Base-by-base conservation (phyloP, 2,329 filamentous ascomycete species). In the Pseudonectria buxi region DNA sequence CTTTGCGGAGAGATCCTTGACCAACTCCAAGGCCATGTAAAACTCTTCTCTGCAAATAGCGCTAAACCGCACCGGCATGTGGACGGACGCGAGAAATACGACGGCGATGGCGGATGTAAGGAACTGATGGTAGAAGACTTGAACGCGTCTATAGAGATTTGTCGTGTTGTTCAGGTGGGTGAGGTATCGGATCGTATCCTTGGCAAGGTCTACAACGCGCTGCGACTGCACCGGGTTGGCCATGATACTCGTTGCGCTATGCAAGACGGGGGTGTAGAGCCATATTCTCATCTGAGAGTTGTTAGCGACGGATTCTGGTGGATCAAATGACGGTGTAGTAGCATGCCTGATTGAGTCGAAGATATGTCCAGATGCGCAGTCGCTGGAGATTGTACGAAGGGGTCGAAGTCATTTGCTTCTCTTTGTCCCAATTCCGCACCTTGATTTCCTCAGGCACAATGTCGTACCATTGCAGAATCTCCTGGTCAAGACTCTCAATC, bases 401-500 rank as follows among this genome's bases (percentile, higher is more conserved):
- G 1, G 71, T 69, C 9, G 71, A 72, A 49, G 54, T 78, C 64
- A 56, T 72, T 49, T 62, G 67, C 40, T 69, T 65, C 33, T 69
- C 63, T 32, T 68, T 67, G 35, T 63, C 57, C 76, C 68, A 85
- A 72, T 65, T 79, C 67, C 46, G 84, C 55, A 59, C 74, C 63
- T 55, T 67, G 37, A 78, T 64, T 35, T 74, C 69, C 11, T 69
- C 79, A 45, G 56, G 90, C 60, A 94, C 76, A 11, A 74, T 72
- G 12, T 83, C 80, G 51, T 94, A 90, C 90, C 90, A 96, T 46
- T 86, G 78, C 4, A 92, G 66, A 31, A 95, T 81, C 51, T 94
- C 84, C 40, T 81, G 81, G 54, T 95, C 89, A 6, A 95, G 70
- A 32, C 78, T 80, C 18, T 83, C 81, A 39, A 95, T 85, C 43